Base-by-base conservation (phyloP, 1,284 basidiomycete genomes). In the Trametes pubescens region DNA sequence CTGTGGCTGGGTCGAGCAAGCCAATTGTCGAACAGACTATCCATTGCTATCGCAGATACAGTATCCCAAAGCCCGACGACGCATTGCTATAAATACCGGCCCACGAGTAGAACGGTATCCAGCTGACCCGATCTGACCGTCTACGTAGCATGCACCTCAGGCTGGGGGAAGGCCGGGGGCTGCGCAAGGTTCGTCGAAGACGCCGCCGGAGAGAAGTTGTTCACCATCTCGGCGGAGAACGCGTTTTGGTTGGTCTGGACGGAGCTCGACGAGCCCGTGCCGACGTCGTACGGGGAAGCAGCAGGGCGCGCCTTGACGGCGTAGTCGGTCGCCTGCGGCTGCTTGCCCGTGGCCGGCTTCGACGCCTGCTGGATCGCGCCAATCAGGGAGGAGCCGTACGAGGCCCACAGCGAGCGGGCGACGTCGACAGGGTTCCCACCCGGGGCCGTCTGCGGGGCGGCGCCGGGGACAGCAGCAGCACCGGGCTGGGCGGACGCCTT, bases 401-500 rank as follows among this genome's bases (percentile, higher is more conserved):
- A 60, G 13, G 60, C 34, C 67, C 67, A 69, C 47, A 69, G 62
- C 18, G 62, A 64, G 13, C 63, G 62, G 11, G 67, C 67, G 58
- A 63, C 18, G 3, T 66, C 67, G 59, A 61, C 61, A 35, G 61
- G 59, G 61, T 62, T 62, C 24, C 47, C 47, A 51, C 55, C 57
- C 32, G 43, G 18, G 14, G 62, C 35, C 22, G 53, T 40, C 55
- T 48, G 56, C 34, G 59, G 49, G 22, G 61, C 35, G 13, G 52
- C 51, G 24, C 56, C 57, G 24, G 55, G 57, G n/a, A 52, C 32
- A 5, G 47, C 59, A 34, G 67, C 56, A 21, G 53, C 53, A 43
- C 49, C 44, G 29, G 44, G 69, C 26, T 69, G 58, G 44, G 76
- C 66, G 51, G 77, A 73, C 34, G 77, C 74, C 64, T 82, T 82